Evolutionary conservation across 129 eudicot genomes (phyloP).

Genomic region (Centaurea solstitialis): DNA sequence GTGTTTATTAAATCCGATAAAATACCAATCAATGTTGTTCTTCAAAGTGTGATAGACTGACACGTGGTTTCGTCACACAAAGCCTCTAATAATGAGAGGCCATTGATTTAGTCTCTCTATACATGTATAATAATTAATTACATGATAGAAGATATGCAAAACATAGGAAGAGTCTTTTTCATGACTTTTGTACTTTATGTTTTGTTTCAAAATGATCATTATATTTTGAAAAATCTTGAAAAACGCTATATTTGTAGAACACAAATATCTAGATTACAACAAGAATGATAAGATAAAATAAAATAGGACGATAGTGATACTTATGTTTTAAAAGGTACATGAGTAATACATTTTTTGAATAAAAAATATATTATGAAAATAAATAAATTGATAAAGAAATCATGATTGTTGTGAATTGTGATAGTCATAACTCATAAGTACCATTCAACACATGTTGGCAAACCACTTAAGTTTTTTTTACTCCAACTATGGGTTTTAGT

Average conservation of each 20-base stretch:
- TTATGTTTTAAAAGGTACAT: not conserved
- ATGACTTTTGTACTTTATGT: too few relatives aligned
- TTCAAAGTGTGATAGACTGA: too few relatives aligned
- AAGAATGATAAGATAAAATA: not conserved
- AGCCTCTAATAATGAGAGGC: too few relatives aligned
- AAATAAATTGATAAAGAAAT: not conserved
- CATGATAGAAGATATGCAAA: too few relatives aligned
- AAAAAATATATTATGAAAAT: not conserved
- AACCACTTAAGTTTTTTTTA: constrained; percentile 32
- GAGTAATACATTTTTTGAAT: not conserved
- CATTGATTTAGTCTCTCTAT: too few relatives aligned
- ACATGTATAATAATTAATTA: too few relatives aligned
- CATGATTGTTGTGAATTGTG: constrained; percentile 12
- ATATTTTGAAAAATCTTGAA: not conserved
- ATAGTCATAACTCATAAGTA: constrained; percentile 14
- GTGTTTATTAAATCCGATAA: too few relatives aligned
- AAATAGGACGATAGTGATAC: too few relatives aligned
- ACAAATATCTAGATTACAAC: not conserved
- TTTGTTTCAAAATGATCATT: not conserved
- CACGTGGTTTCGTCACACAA: too few relatives aligned
- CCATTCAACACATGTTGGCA: constrained; percentile 40
- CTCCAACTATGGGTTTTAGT: constrained; percentile 26
- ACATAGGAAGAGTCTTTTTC: not conserved
- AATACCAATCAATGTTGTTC: too few relatives aligned
- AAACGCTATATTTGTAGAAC: too few relatives aligned